These are phyloP conservation scores for Lyophyllum shimeji DNA, from an alignment of 768 basidiomycete species.

Conservation along the genomic window DNA sequence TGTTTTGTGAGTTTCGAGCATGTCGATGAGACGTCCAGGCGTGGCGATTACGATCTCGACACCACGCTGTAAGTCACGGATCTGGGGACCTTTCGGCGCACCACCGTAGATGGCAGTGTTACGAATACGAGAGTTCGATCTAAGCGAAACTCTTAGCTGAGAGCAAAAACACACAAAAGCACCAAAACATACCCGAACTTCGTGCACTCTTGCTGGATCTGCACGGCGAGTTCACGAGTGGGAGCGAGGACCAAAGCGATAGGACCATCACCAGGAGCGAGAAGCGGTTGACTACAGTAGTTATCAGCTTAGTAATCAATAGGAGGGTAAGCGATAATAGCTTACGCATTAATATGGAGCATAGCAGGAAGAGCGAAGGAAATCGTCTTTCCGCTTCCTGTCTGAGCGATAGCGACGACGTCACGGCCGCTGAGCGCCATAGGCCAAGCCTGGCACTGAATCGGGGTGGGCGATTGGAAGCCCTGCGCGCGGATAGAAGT, in stretches of 20 bases:
- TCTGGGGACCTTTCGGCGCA: slow-evolving; percentile 97
- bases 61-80: slow-evolving; percentile 95
- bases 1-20: slow-evolving; percentile 96
- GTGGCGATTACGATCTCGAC: slow-evolving; percentile 99
- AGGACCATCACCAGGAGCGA: slow-evolving; percentile 93
- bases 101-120: slow-evolving; percentile 99
- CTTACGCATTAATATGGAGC: slow-evolving; percentile 99
- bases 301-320: slow-evolving; percentile 15
- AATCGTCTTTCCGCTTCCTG: slow-evolving; percentile 98
- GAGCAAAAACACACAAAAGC: not conserved
- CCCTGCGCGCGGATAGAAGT: slow-evolving; percentile 92
- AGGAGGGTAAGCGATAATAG: slow-evolving; percentile 11
- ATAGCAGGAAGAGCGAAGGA: slow-evolving; percentile 98
- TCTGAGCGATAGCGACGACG: slow-evolving; percentile 95
- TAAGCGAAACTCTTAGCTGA: slow-evolving; percentile 22
- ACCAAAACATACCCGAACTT: slow-evolving; percentile 79
- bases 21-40: slow-evolving; percentile 98
- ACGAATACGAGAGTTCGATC: slow-evolving; percentile 90
- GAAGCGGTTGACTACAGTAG: slow-evolving; percentile 75
- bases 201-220: slow-evolving; percentile 98
- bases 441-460: slow-evolving; percentile 99
- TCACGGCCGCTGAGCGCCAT: slow-evolving; percentile 96
- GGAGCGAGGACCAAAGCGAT: slow-evolving; percentile 97
- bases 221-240: slow-evolving; percentile 97
- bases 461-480: slow-evolving; percentile 87